Conservation (phyloP, 2,329 filamentous ascomycete genomes). For the Pseudohalonectria lignicola region DNA sequence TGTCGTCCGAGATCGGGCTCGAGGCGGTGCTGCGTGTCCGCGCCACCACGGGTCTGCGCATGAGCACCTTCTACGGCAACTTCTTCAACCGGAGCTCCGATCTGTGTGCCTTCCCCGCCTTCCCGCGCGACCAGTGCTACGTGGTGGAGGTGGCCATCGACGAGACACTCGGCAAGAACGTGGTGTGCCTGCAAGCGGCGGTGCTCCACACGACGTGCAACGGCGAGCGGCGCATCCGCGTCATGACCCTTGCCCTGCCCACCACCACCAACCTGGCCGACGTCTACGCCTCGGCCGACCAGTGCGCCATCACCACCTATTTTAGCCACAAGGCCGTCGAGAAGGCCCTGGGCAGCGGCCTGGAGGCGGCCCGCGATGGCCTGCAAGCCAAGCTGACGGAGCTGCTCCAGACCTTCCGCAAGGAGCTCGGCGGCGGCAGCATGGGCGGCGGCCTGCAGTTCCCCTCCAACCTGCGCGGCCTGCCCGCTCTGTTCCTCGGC, state of each 20-base stretch:
- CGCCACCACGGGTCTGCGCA: slow-evolving; percentile 85
- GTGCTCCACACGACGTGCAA: slow-evolving; percentile 97
- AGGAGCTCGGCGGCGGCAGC: slow-evolving; percentile 90
- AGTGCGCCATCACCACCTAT: slow-evolving; percentile 84
- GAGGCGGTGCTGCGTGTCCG: slow-evolving; percentile 93
- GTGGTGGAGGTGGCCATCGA: slow-evolving; percentile 98
- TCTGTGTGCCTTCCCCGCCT: slow-evolving; percentile 93
- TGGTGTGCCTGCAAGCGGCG: slow-evolving; percentile 86
- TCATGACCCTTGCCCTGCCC: slow-evolving; percentile 84
- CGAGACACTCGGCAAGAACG: slow-evolving; percentile 81
- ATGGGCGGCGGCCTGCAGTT: slow-evolving; percentile 93
- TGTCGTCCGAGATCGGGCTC: slow-evolving; percentile 92
- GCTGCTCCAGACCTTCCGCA: slow-evolving; percentile 88
- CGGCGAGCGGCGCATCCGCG: slow-evolving; percentile 87
- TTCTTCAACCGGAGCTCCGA: slow-evolving; percentile 99
- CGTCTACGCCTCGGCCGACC: slow-evolving; percentile 89
- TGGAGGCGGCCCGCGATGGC: slow-evolving; percentile 85
- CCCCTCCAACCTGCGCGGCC: slow-evolving; percentile 78
- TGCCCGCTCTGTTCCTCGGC: slow-evolving; percentile 85
- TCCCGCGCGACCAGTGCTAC: slow-evolving; percentile 93
- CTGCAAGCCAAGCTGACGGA: slow-evolving; percentile 87
- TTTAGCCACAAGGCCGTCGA: slow-evolving; percentile 98
- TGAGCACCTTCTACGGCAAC: slow-evolving; percentile 98
- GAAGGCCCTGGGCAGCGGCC: slow-evolving; percentile 68
- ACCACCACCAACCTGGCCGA: slow-evolving; percentile 87